Conservation (phyloP, 2,329 filamentous ascomycete species). For the Albifimbria verrucaria region DNA sequence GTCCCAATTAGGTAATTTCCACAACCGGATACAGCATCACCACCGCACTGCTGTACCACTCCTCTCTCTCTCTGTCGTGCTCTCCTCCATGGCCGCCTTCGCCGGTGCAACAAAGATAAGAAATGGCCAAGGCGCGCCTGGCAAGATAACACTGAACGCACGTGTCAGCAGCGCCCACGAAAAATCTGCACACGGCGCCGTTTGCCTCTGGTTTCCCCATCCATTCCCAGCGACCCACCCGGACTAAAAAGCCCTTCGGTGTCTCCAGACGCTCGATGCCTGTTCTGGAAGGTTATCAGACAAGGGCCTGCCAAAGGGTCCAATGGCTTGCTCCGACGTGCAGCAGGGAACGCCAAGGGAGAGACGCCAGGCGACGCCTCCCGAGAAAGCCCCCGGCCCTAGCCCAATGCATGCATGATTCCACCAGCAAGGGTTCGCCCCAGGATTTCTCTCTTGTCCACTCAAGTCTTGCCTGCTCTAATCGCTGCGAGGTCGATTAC, state of each 20-base stretch:
- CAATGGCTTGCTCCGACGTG: no score
- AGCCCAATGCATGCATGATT: neutral
- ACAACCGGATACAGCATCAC: neutral
- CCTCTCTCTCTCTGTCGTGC: no score
- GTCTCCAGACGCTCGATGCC: neutral
- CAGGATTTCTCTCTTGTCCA: neutral
- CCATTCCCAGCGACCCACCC: neutral
- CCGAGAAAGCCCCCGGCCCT: neutral
- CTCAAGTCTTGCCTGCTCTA: neutral
- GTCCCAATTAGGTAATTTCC: neutral
- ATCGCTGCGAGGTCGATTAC: neutral
- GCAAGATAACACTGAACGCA: no score
- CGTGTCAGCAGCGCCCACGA: neutral
- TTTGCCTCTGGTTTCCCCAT: neutral
- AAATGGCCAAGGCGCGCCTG: no score
- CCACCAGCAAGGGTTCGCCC: neutral
- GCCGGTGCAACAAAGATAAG: no score
- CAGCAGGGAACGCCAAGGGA: no score
- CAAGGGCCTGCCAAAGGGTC: neutral
- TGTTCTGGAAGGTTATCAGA: neutral
- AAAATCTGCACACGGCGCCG: neutral
- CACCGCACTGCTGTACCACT: neutral
- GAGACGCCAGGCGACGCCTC: neutral
- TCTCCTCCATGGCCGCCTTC: no score
- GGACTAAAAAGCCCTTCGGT: neutral